These are phyloP conservation scores for Bimuria novae-zelandiae DNA, from an alignment of 2,329 filamentous ascomycete species.

Conservation along the genomic window DNA sequence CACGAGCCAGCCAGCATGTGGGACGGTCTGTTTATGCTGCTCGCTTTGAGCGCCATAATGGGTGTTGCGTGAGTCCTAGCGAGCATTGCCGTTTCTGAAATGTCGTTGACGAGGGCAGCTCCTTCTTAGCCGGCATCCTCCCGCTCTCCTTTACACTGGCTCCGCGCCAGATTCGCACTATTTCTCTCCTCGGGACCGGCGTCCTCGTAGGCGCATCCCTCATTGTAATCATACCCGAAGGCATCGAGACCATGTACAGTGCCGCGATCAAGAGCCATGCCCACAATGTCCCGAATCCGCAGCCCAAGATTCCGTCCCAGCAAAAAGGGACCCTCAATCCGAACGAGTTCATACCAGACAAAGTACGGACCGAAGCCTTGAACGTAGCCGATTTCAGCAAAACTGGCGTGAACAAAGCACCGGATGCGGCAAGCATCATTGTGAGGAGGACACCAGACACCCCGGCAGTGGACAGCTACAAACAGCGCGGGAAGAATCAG, in stretches of 20 bases:
- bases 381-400: constrained; percentile 13
- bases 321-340: constrained; percentile 33
- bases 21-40: constrained; percentile 68
- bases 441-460: constrained; percentile 29
- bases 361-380: constrained; percentile 18
- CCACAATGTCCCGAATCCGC: constrained; percentile 27
- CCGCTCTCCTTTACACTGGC: constrained; percentile 88
- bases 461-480: constrained; percentile 22
- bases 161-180: constrained; percentile 81
- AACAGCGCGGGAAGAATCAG: constrained; percentile 28
- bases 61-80: constrained; percentile 61
- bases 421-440: constrained; percentile 20
- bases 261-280: constrained; percentile 42
- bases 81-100: neutral
- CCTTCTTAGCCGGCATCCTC: constrained; percentile 88
- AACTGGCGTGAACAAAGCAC: constrained; percentile 26
- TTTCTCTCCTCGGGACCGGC: constrained; percentile 91
- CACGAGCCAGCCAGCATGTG: constrained; percentile 49
- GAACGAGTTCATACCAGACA: constrained; percentile 22
- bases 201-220: constrained; percentile 93
- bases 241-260: constrained; percentile 84
- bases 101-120: constrained; percentile 60
- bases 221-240: constrained; percentile 97
- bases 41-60: constrained; percentile 69
- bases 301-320: constrained; percentile 32